Percentiles rank a stretch among this genome's conserved stretches.
phyloP scores from a whole-genome alignment of 2,329 filamentous ascomycete genomes.

The Ophiostoma quercus region DNA sequence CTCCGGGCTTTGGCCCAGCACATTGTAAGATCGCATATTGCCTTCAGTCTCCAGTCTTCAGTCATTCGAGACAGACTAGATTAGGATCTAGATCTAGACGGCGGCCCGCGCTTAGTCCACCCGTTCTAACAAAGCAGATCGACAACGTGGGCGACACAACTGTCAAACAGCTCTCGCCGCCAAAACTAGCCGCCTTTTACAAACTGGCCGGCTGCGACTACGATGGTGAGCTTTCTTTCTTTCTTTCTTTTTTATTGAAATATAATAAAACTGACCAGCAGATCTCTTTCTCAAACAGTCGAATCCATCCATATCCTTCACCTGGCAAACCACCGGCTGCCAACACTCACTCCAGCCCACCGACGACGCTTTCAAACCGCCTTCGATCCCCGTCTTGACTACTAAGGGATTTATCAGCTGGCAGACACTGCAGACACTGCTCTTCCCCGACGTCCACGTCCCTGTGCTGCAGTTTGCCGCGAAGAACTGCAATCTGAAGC shows the following conservation, averaged over 20 bases:
- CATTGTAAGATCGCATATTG: slow-evolving; percentile 53
- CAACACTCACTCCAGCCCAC: slow-evolving; percentile 75
- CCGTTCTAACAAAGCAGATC: slow-evolving; percentile 40
- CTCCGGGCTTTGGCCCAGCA: slow-evolving; percentile 62
- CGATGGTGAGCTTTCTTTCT: slow-evolving; percentile 24
- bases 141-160: slow-evolving; percentile 54
- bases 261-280: slow-evolving; percentile 65
- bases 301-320: slow-evolving; percentile 73
- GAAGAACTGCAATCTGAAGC: slow-evolving; percentile 66
- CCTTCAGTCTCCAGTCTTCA: no score
- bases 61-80: background rate
- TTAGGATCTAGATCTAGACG: background rate
- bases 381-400: slow-evolving; percentile 77
- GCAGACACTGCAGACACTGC: slow-evolving; percentile 84
- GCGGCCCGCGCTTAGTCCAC: slow-evolving; percentile 3
- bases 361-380: slow-evolving; percentile 65
- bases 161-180: slow-evolving; percentile 52
- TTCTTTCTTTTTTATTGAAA: background rate
- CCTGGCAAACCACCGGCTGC: slow-evolving; percentile 87
- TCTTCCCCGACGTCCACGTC: slow-evolving; percentile 83
- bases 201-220: slow-evolving; percentile 69
- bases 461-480: slow-evolving; percentile 77
- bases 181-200: slow-evolving; percentile 73
- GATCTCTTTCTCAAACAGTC: slow-evolving; percentile 74
- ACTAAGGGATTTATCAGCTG: slow-evolving; percentile 82